Conservation (phyloP, 768 basidiomycete genomes). For the Suillus fuscotomentosus region DNA sequence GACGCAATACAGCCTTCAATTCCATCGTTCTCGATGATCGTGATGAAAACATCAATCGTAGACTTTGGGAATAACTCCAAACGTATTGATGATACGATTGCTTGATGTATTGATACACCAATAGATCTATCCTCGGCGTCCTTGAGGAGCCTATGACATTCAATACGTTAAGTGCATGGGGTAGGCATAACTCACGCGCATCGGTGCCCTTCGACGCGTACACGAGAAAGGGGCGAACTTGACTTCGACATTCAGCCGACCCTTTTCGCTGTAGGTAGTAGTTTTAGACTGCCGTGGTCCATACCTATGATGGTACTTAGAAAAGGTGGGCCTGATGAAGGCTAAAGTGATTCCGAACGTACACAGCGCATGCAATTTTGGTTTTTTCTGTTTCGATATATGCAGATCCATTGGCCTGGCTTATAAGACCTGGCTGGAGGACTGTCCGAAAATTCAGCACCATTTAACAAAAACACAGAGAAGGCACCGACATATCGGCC, state of each 20-base stretch:
- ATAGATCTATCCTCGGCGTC: conserved; percentile 93
- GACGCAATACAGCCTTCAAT: conserved; percentile 87
- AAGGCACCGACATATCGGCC: conserved; percentile 72
- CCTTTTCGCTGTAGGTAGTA: conserved; percentile 80
- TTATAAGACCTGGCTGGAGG: conserved; percentile 86
- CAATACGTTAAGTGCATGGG: conserved; percentile 6
- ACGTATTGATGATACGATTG: conserved; percentile 78
- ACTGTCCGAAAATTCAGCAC: conserved; percentile 45
- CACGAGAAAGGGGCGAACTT: conserved; percentile 97
- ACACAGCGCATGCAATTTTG: conserved; percentile 98
- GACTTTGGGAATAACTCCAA: conserved; percentile 94
- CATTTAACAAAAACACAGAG: conserved; percentile 6
- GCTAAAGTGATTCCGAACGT: conserved; percentile 29
- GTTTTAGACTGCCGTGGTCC: conserved; percentile 85
- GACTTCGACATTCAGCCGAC: conserved; percentile 90
- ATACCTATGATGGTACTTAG: conserved; percentile 46
- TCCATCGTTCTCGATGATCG: conserved; percentile 89
- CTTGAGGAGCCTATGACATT: conserved; percentile 39
- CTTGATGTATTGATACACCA: conserved; percentile 81
- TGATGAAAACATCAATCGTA: conserved; percentile 87
- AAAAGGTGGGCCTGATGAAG: conserved; percentile 8
- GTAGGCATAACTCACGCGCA: conserved; percentile 59
- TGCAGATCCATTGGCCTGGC: conserved; percentile 93
- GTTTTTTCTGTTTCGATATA: conserved; percentile 92
- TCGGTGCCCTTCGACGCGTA: conserved; percentile 70